Conservation (phyloP, 2,329 filamentous ascomycete genomes). For the Cordyceps cicadae region DNA sequence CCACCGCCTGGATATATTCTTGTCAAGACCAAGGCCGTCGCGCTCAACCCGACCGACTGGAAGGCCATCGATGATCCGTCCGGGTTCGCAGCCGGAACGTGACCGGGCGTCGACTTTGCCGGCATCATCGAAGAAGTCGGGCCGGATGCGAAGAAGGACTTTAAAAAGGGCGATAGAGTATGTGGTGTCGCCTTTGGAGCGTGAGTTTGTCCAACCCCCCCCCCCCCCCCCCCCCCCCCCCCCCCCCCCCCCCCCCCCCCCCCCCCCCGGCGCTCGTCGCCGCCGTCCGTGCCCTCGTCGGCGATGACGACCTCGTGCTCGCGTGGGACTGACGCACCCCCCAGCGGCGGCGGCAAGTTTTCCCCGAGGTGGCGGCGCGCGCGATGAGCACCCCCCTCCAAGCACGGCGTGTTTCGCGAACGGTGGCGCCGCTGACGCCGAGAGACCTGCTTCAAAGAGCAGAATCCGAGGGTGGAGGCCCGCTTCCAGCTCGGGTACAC, state of each 20-base stretch:
- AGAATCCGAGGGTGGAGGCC: slow-evolving; percentile 3
- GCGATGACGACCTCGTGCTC: not conserved
- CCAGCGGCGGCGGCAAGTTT: not conserved
- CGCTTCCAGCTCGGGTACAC: slow-evolving; percentile 32
- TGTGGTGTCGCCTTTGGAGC: slow-evolving; percentile 31
- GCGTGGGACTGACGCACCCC: slow-evolving; percentile 14
- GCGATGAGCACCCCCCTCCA: not conserved
- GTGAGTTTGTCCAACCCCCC: too few species aligned
- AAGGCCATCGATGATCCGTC: slow-evolving; percentile 22
- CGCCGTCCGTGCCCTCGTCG: not conserved
- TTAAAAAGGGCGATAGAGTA: slow-evolving; percentile 41
- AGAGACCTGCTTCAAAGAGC: not conserved
- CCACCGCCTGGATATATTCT: slow-evolving; percentile 19
- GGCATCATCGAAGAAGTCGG: slow-evolving; percentile 40
- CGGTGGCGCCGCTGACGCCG: not conserved
- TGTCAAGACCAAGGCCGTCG: slow-evolving; percentile 26
- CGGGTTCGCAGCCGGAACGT: slow-evolving; percentile 25
- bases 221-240: slow-evolving; percentile 34
- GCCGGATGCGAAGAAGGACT: slow-evolving; percentile 29
- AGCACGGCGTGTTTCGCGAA: slow-evolving; percentile 2
- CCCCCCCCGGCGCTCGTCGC: not conserved
- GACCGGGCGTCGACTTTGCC: slow-evolving; percentile 29
- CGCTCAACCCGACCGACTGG: slow-evolving; percentile 28
- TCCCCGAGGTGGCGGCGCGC: not conserved
- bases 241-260: slow-evolving; percentile 37